Percentiles rank a stretch among this genome's conserved stretches.
phyloP scores from a whole-genome alignment of 345 rosid species.

The Streptanthus diversifolius region DNA sequence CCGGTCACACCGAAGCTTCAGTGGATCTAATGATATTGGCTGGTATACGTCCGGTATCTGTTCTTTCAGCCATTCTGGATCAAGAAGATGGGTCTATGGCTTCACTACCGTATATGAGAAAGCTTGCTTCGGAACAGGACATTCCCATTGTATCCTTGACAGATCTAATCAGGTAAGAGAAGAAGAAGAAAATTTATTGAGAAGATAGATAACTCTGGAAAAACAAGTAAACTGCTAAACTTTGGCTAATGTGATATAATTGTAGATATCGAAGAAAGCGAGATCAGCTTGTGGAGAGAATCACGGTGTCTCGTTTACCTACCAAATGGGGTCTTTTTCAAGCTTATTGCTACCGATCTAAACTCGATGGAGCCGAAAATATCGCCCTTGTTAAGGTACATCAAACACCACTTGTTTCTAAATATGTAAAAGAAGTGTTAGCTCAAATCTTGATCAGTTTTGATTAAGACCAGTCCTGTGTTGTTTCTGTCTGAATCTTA shows the following conservation, averaged over 20 bases:
- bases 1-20: slow-evolving; percentile 90
- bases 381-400: slow-evolving; percentile 71
- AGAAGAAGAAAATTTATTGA: neutral
- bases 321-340: slow-evolving; percentile 79
- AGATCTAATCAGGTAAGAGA: slow-evolving; percentile 67
- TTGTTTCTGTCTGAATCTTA: neutral
- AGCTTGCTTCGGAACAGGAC: slow-evolving; percentile 50
- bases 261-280: slow-evolving; percentile 74
- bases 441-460: neutral
- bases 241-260: neutral
- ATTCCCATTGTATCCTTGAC: slow-evolving; percentile 68
- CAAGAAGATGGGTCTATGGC: slow-evolving; percentile 71
- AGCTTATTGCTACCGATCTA: slow-evolving; percentile 68
- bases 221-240: neutral
- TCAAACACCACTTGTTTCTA: neutral
- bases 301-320: slow-evolving; percentile 57
- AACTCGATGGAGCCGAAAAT: slow-evolving; percentile 75
- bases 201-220: neutral
- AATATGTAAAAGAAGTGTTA: neutral
- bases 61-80: slow-evolving; percentile 66
- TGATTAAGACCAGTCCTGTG: neutral
- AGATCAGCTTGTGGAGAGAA: slow-evolving; percentile 72
- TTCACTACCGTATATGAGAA: slow-evolving; percentile 43
- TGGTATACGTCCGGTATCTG: slow-evolving; percentile 60
- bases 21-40: slow-evolving; percentile 63